A percentile compares a stretch with the other conserved stretches of the same genome.
phyloP scores from a whole-genome alignment of 2,329 filamentous ascomycete genomes.

The Fusarium musae region DNA sequence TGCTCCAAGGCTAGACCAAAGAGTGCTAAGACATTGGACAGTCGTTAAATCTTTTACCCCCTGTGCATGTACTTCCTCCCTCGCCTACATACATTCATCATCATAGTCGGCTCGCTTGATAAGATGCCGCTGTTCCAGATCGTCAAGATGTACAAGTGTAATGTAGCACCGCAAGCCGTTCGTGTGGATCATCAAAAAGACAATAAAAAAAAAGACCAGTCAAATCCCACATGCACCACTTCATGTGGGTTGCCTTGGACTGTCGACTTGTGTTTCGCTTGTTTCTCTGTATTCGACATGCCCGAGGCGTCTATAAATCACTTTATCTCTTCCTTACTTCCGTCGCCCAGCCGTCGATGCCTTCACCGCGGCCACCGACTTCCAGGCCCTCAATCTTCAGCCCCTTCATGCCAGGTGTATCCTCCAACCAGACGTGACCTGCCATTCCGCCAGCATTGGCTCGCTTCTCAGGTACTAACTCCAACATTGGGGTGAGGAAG shows the following conservation, averaged over 20 bases:
- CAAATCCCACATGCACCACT: conserved; percentile 6
- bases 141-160: conserved; percentile 14
- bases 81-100: not conserved
- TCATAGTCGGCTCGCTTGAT: conserved; percentile 17
- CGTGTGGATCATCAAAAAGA: conserved; percentile 18
- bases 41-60: conserved; percentile 16
- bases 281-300: conserved; percentile 37
- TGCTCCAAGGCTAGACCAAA: conserved; percentile 1
- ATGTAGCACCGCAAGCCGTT: conserved; percentile 13
- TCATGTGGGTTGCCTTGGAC: conserved; percentile 21
- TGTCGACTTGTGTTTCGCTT: conserved; percentile 33
- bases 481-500: conserved; percentile 91
- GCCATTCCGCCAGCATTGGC: conserved; percentile 98
- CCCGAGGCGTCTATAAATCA: conserved; percentile 31
- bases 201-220: conserved; percentile 24
- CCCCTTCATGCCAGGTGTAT: conserved; percentile 88
- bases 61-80: not conserved
- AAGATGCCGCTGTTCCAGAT: conserved; percentile 23
- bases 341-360: conserved; percentile 91
- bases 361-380: conserved; percentile 86
- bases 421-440: conserved; percentile 82
- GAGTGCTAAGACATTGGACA: not conserved
- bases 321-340: conserved; percentile 84
- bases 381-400: conserved; percentile 77
- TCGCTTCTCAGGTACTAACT: conserved; percentile 85